Evolutionary conservation across 2,329 filamentous ascomycete species (phyloP).

Genomic region (Lithohypha guttulata): DNA sequence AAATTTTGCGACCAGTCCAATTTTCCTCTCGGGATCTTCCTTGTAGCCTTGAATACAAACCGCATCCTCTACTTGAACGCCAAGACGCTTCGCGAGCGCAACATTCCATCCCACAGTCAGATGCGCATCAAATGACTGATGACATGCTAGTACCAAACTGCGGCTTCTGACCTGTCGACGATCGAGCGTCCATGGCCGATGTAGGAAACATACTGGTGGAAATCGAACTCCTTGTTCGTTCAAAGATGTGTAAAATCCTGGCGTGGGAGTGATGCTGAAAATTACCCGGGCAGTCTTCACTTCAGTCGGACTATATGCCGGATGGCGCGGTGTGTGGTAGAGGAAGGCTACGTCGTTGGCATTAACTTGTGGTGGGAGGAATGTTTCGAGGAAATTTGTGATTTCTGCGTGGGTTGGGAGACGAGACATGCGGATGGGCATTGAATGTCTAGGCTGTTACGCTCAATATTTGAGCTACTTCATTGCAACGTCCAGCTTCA

Average conservation of each 20-base stretch:
- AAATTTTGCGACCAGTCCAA: neutral
- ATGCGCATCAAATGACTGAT: conserved; percentile 1
- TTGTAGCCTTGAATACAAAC: conserved; percentile 6
- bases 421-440: too few relatives aligned
- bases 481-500: too few relatives aligned
- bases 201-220: conserved; percentile 2
- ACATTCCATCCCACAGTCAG: conserved; percentile 6
- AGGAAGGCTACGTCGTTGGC: neutral
- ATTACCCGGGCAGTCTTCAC: neutral
- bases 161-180: neutral
- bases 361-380: neutral
- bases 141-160: neutral
- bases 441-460: too few relatives aligned
- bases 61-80: neutral
- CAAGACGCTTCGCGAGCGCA: neutral
- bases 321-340: conserved; percentile 2
- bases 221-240: neutral
- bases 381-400: neutral
- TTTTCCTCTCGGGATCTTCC: neutral
- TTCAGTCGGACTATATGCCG: neutral
- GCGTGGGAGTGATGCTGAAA: conserved; percentile 4
- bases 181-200: conserved; percentile 4
- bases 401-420: neutral
- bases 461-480: too few relatives aligned
- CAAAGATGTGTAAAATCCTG: neutral